phyloP scores from a whole-genome alignment of 768 basidiomycete genomes.

The Amanita thiersii region DNA sequence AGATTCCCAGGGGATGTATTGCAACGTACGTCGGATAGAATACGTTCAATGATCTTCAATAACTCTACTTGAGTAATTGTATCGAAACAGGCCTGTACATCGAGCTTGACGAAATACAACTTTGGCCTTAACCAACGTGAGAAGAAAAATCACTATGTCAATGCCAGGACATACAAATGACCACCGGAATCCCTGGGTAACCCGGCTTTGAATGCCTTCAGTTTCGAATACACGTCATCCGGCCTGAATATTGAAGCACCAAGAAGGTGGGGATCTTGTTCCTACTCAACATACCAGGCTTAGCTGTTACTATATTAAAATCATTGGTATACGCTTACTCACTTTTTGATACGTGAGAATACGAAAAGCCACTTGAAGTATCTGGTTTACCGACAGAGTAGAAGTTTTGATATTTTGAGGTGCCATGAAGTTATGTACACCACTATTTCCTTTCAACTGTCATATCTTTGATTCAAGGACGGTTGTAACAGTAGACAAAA shows the following conservation, averaged over 20 bases:
- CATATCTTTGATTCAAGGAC: no score
- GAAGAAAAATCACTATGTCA: background rate
- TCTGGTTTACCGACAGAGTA: slow-evolving; percentile 76
- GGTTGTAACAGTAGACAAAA: no score
- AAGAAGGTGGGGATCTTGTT: slow-evolving; percentile 49
- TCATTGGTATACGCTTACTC: slow-evolving; percentile 7
- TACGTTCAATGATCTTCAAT: slow-evolving; percentile 60
- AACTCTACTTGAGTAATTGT: slow-evolving; percentile 87
- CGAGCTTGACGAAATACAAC: slow-evolving; percentile 93
- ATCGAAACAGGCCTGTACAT: slow-evolving; percentile 95
- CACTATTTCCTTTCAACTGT: slow-evolving; percentile 5
- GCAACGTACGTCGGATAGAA: slow-evolving; percentile 60
- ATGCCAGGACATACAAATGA: slow-evolving; percentile 39
- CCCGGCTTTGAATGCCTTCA: slow-evolving; percentile 63
- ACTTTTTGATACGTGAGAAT: slow-evolving; percentile 89
- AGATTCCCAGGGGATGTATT: background rate
- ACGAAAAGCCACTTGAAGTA: slow-evolving; percentile 76
- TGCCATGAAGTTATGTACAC: slow-evolving; percentile 17
- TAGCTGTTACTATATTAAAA: background rate
- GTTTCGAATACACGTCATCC: slow-evolving; percentile 69
- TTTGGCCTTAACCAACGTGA: slow-evolving; percentile 48
- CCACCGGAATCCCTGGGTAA: slow-evolving; percentile 34
- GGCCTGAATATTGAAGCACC: slow-evolving; percentile 80
- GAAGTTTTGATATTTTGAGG: slow-evolving; percentile 16
- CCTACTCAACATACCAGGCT: slow-evolving; percentile 32